Base-by-base conservation (phyloP, 371 early-diverging fungal species). In the Mucor racemosus region DNA sequence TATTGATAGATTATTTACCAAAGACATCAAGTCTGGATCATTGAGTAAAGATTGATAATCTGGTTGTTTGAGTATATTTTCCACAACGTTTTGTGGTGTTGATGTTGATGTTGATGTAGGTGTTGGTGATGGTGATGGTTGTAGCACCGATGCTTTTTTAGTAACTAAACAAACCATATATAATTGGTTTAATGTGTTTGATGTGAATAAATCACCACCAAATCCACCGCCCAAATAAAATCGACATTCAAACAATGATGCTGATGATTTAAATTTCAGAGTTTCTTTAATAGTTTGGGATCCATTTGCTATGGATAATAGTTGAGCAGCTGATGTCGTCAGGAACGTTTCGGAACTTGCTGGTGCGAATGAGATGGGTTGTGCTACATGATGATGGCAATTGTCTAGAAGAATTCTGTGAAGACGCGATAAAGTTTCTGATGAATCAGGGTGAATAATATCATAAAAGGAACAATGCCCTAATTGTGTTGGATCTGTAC, bases 211-310 rank as follows among this genome's bases (percentile, higher is more conserved):
- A 35, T 71, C 71, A n/a, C 63, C 71, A 13, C 67, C 71, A 54
- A 71, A 54, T 0, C 71, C 71, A 17, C 71, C 71, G 11, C 71
- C 71, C 26, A 71, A 19, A 60, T 71, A 67, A 44, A 71, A 71
- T 33, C 21, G 46, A 36, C 57, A 57, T 9, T 54, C 41, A 13
- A 54, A 42, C 35, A 53, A n/a, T 36, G 35, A 53, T 39, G 74
- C 74, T 6, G 76, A 60, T 33, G 72, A 67, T 44, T 57, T 62
- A 5, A 71, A 71, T 11, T 48, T 63, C 6, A 71, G 53, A 13
- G 63, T 66, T 21, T 63, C 60, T 9, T 44, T 63, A 7, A 71
- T 41, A 21, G 71, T 71, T 31, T 71, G 71, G 15, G 71, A 71
- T 48, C 71, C 71, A 60, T 71, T 71, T 15, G 71, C 71, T 31